Evolutionary conservation across 106 monocot genomes (phyloP), one percentile per base, ranked within the genome.

Genomic region (Ottelia alismoides): DNA sequence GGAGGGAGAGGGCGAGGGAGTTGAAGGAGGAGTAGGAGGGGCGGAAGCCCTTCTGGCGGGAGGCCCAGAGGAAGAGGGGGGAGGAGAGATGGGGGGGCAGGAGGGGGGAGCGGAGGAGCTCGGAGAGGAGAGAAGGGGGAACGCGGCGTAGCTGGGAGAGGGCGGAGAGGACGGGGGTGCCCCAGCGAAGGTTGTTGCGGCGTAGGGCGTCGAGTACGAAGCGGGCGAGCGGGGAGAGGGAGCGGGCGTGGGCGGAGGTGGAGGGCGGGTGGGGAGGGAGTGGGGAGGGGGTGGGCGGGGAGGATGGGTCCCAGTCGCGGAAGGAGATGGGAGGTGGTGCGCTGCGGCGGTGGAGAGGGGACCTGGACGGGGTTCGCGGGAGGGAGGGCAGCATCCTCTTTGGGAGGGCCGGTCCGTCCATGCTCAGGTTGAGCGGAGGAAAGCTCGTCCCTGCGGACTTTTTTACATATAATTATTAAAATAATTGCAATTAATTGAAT

Each of bases 71-170:
- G 67, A 98, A 98, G 96, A 98, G 78, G 28, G 78, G 85, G 54
- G 74, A 28, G 56, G 78, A 64, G 53, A 85, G 52, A 9, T 67
- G 20, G 6, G 89, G 20, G 6, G 85, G 59, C 18, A 72, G 31
- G 43, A 63, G 59, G n/a, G 58, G 68, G 44, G 71, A 50, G 31
- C 77, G 75, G 76, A 98, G 85, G 59, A 98, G 66, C 64, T 89
- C 82, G 22, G 82, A 22, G 28, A 98, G 65, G n/a, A 90, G 74
- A 43, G 64, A 47, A 2, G 96, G 82, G 3, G 89, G 31, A 32
- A 89, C 66, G 53, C 85, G 89, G 45, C 89, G 88, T 63, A 98
- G 89, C 68, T 88, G 84, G 64, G 71, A 49, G 56, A 98, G 96
- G 31, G 85, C 85, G 26, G 85, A 57, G 49, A 90, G 51, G 76